Percentiles rank a stretch among this genome's conserved stretches.
These are phyloP conservation scores for Ensete glaucum DNA, from an alignment of 176 grass and related monocot species.

Conservation along the genomic window DNA sequence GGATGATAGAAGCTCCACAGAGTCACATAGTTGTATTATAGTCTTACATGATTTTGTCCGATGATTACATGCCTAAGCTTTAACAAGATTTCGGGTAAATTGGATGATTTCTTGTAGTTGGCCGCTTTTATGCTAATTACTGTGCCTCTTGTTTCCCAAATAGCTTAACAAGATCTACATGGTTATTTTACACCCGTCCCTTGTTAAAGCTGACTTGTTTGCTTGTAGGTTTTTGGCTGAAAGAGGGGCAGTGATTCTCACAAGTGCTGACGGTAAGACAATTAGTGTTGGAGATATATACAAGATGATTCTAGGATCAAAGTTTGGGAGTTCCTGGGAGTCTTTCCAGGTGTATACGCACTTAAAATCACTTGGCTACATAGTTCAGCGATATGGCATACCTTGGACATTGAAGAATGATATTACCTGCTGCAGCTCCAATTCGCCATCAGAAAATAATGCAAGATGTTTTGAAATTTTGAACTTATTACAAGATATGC, in stretches of 20 bases:
- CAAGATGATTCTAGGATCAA: constrained; percentile 34
- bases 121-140: background rate
- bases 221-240: constrained; percentile 60
- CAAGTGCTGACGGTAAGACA: constrained; percentile 27
- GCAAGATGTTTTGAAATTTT: constrained; percentile 9
- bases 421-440: constrained; percentile 13
- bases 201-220: background rate
- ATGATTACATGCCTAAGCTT: background rate
- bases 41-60: background rate
- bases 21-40: too few species aligned
- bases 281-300: constrained; percentile 38
- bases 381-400: constrained; percentile 53
- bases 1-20: background rate
- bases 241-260: constrained; percentile 59
- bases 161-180: background rate
- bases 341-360: constrained; percentile 68
- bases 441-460: constrained; percentile 1
- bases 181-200: constrained; percentile 1
- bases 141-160: background rate
- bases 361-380: constrained; percentile 82
- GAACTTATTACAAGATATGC: constrained; percentile 37
- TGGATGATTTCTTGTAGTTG: too few species aligned
- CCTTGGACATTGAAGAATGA: constrained; percentile 53
- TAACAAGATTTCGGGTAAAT: background rate
- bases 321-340: constrained; percentile 32